phyloP scores from a whole-genome alignment of 345 rosid species.

The Xanthoceras sorbifolium region DNA sequence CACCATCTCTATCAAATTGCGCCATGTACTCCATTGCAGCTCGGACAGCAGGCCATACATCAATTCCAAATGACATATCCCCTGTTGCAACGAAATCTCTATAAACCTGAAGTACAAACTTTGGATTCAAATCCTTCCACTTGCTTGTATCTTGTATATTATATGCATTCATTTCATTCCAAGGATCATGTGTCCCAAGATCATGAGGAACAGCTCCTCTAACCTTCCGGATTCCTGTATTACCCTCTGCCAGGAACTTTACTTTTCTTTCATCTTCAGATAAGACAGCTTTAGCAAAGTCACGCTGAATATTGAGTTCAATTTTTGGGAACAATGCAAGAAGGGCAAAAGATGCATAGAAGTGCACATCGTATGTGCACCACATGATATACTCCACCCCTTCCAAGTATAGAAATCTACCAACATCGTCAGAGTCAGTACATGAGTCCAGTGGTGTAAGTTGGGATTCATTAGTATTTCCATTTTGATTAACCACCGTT shows the following conservation, averaged over 20 bases:
- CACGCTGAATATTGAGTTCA: slow-evolving; percentile 92
- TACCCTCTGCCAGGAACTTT: slow-evolving; percentile 89
- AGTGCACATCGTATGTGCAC: slow-evolving; percentile 98
- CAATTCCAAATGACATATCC: slow-evolving; percentile 91
- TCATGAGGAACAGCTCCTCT: slow-evolving; percentile 99
- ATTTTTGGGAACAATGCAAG: slow-evolving; percentile 89
- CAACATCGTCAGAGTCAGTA: slow-evolving; percentile 67
- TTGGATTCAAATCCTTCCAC: slow-evolving; percentile 97
- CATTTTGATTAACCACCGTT: slow-evolving; percentile 24
- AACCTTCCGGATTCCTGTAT: slow-evolving; percentile 86
- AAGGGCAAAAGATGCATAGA: slow-evolving; percentile 96
- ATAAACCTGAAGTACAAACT: slow-evolving; percentile 97
- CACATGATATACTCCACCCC: slow-evolving; percentile 98
- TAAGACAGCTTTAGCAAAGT: slow-evolving; percentile 92
- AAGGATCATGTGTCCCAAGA: slow-evolving; percentile 96
- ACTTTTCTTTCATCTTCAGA: slow-evolving; percentile 92
- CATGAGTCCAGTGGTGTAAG: slow-evolving; percentile 30
- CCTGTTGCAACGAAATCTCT: slow-evolving; percentile 97
- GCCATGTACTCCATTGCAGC: slow-evolving; percentile 99
- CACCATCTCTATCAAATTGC: slow-evolving; percentile 91
- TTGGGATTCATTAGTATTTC: slow-evolving; percentile 19
- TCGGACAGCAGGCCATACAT: slow-evolving; percentile 98
- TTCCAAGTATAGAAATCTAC: slow-evolving; percentile 93
- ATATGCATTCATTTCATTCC: slow-evolving; percentile 99
- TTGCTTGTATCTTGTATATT: slow-evolving; percentile 92